Percentiles rank a stretch among this genome's conserved stretches.
Conservation (phyloP, 371 early-diverging fungal species). For the Lichtheimia ornata region DNA sequence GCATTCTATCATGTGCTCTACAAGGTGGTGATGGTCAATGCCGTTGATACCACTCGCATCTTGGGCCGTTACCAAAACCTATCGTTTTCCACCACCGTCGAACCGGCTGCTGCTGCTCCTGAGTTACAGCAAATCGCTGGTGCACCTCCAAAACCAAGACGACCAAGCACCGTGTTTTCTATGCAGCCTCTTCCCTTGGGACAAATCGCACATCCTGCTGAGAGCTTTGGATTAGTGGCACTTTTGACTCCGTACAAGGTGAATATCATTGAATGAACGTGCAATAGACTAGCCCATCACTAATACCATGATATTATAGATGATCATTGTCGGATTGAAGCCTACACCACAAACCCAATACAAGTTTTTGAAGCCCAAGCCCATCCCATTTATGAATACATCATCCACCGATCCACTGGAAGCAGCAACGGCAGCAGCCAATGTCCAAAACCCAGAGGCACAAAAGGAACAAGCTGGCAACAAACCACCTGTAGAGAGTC, state of each 20-base stretch:
- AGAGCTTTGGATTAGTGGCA: conserved; percentile 71
- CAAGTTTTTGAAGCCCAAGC: conserved; percentile 62
- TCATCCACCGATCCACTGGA: background rate
- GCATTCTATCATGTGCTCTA: conserved; percentile 74
- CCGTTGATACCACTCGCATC: conserved; percentile 67
- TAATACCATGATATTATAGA: conserved; percentile 30
- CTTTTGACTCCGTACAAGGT: conserved; percentile 76
- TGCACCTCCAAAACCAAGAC: conserved; percentile 26
- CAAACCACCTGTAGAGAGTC: conserved; percentile 31
- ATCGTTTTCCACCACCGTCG: conserved; percentile 17
- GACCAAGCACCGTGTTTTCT: conserved; percentile 68
- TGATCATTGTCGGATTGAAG: conserved; percentile 75
- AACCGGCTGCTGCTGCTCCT: conserved; percentile 1
- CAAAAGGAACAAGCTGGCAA: conserved; percentile 9
- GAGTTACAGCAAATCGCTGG: background rate
- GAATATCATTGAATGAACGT: background rate
- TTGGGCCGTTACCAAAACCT: conserved; percentile 66
- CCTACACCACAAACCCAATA: conserved; percentile 73
- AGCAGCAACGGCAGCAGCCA: conserved; percentile 6
- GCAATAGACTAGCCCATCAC: background rate
- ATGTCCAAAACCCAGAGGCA: conserved; percentile 1
- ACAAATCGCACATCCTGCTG: conserved; percentile 63
- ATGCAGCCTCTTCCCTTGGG: conserved; percentile 70
- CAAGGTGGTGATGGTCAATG: conserved; percentile 70
- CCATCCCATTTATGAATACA: background rate